phyloP scores from a whole-genome alignment of 495 filamentous ascomycete species.

The Penicillium subrubescens region DNA sequence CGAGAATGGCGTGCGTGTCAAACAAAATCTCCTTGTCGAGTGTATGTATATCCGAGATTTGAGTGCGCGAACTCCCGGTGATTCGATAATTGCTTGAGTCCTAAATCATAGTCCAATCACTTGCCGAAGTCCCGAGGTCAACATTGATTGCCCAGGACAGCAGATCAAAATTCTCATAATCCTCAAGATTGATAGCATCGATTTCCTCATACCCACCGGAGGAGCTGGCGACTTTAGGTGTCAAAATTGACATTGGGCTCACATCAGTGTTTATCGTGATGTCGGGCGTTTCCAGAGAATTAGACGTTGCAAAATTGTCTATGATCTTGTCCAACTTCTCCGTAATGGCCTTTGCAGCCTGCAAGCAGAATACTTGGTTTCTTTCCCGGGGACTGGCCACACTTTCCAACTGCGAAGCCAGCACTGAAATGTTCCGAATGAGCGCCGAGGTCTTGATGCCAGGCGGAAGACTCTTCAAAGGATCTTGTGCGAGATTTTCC shows the following conservation, averaged over 20 bases:
- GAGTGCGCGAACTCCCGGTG: neutral
- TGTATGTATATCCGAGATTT: too few relatives aligned
- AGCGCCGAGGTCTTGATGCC: conserved; percentile 17
- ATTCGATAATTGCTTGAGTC: neutral
- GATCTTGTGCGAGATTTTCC: conserved; percentile 9
- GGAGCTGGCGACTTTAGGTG: conserved; percentile 5
- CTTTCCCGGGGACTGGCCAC: conserved; percentile 18
- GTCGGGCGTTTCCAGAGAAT: conserved; percentile 10
- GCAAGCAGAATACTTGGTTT: conserved; percentile 23
- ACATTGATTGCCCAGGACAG: conserved; percentile 23
- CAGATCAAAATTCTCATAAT: conserved; percentile 18
- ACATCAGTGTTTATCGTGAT: conserved; percentile 11
- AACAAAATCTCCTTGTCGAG: too few relatives aligned
- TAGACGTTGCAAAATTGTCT: conserved; percentile 12
- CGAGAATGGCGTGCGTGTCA: too few relatives aligned
- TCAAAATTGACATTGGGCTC: conserved; percentile 10
- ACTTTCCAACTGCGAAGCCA: conserved; percentile 21
- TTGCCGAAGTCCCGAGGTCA: conserved; percentile 16
- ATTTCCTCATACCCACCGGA: conserved; percentile 11
- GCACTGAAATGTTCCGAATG: conserved; percentile 22
- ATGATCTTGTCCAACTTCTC: conserved; percentile 21
- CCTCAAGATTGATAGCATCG: conserved; percentile 15
- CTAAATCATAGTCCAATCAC: conserved; percentile 16
- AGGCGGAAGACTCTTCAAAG: conserved; percentile 12
- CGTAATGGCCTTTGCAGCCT: conserved; percentile 23